These are phyloP conservation scores for Leavenworthia alabamica DNA, from an alignment of 345 rosid species.

Conservation along the genomic window DNA sequence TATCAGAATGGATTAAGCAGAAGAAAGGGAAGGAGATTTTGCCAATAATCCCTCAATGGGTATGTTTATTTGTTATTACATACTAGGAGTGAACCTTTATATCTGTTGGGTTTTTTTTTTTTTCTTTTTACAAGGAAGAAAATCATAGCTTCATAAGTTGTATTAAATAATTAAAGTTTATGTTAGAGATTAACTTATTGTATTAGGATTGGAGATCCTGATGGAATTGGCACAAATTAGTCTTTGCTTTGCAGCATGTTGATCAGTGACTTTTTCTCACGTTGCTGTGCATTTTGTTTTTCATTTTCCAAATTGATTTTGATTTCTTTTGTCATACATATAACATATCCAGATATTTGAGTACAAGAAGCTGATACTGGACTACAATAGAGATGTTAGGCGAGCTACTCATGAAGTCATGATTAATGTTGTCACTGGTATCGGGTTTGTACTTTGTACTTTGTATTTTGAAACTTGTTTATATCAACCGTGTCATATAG, in stretches of 20 bases:
- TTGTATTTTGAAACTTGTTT: slow-evolving; percentile 3
- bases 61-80: slow-evolving; percentile 27
- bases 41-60: slow-evolving; percentile 87
- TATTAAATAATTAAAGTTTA: background rate
- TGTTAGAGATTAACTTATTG: background rate
- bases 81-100: background rate
- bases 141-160: background rate
- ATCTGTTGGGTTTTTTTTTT: background rate
- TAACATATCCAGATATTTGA: slow-evolving; percentile 58
- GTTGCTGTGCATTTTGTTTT: background rate
- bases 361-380: slow-evolving; percentile 81
- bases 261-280: slow-evolving; percentile 4
- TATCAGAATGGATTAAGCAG: slow-evolving; percentile 56
- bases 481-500: slow-evolving; percentile 7
- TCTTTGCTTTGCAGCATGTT: background rate
- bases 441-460: slow-evolving; percentile 56
- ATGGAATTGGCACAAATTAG: background rate
- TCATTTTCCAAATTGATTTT: background rate
- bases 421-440: slow-evolving; percentile 60
- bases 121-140: background rate
- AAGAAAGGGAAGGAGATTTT: slow-evolving; percentile 65
- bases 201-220: background rate
- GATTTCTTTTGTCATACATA: background rate
- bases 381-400: slow-evolving; percentile 91
- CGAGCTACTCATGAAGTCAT: slow-evolving; percentile 83